Base-by-base conservation (phyloP, 805 yeast genomes). In the Metschnikowia koreensis region DNA sequence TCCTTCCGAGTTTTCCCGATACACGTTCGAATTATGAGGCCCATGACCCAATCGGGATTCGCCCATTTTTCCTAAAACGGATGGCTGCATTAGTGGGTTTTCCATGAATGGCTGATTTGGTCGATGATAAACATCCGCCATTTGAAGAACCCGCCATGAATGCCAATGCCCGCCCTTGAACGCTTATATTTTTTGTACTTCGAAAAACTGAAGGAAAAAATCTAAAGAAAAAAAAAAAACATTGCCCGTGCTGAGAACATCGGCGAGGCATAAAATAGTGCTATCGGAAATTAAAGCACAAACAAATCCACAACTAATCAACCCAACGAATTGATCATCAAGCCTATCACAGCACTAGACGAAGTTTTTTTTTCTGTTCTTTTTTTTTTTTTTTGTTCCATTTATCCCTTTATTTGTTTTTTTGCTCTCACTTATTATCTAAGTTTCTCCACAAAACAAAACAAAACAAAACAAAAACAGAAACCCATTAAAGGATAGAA, bases 21-120 rank as follows among this genome's bases (percentile, higher is more conserved):
- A n/a, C 8, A 16, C 4, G 22, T 31, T 6, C 43, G 38, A 28
- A 15, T 38, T 31, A 39, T 42, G 48, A 43, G 39, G 33, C 31
- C 34, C 40, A 41, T 57, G 57, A 48, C 62, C 61, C 55, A 54
- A 59, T 59, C 52, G 60, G 62, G 62, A 22, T 51, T 53, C 56
- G 54, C 48, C 22, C 58, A 58, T 47, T 50, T 52, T 59, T 56
- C 62, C 62, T 57, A 59, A 46, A 47, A 55, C 52, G 62, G 62
- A 59, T 41, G 57, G 50, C 22, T 50, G 56, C 60, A 47, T 50
- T 42, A 44, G 22, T 22, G 22, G 22, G 22, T 27, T 13, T 17
- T 10, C 12, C 17, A 8, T 31, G 26, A 22, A 7, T 7, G 36
- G 22, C 45, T 15, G 12, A 29, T 9, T 12, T 17, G 7, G 11